phyloP scores from a whole-genome alignment of 2,329 filamentous ascomycete species.

The Dothistroma septosporum region DNA sequence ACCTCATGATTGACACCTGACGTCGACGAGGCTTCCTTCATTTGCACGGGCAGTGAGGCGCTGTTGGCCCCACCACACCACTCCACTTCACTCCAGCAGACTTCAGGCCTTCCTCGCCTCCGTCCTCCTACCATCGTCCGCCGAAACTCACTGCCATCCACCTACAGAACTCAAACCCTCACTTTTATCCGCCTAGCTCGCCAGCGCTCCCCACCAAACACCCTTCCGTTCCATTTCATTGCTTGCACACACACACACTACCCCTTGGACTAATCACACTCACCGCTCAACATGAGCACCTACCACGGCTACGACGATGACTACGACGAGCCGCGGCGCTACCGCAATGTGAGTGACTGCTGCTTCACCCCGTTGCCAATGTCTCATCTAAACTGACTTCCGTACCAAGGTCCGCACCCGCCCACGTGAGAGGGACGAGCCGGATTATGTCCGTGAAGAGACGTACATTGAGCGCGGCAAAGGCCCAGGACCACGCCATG shows the following conservation, averaged over 20 bases:
- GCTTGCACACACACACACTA: background rate
- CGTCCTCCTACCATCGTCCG: background rate
- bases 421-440: constrained; percentile 47
- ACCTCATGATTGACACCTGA: background rate
- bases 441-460: constrained; percentile 49
- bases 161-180: constrained; percentile 9
- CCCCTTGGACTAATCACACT: constrained; percentile 10
- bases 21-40: background rate
- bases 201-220: constrained; percentile 3
- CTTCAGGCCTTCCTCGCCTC: background rate
- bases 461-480: constrained; percentile 48
- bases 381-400: constrained; percentile 15
- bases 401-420: constrained; percentile 34
- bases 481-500: constrained; percentile 37
- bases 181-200: constrained; percentile 1
- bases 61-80: background rate
- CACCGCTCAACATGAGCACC: constrained; percentile 42
- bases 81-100: background rate
- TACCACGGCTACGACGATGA: constrained; percentile 49
- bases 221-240: constrained; percentile 9
- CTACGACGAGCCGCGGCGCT: constrained; percentile 46
- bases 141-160: background rate
- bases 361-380: background rate
- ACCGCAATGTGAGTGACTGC: constrained; percentile 31
- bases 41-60: background rate